Conservation (phyloP, 2,329 filamentous ascomycete species). For the Exophiala lecanii-corni region DNA sequence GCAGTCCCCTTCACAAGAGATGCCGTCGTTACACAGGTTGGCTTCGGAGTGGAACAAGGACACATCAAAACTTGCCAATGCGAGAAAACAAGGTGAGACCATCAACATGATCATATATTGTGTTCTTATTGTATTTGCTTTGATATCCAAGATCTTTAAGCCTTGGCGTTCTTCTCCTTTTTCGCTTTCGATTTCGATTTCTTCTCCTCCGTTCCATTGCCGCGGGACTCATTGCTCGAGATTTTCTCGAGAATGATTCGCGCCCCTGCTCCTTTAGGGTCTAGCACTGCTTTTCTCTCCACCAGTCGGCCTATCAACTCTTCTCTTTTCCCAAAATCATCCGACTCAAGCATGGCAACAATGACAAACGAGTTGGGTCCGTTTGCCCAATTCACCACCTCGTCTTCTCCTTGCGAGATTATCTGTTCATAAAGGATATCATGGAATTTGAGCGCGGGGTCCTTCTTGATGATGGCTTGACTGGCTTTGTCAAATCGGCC, state of each 20-base stretch:
- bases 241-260: conserved; percentile 39
- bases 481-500: conserved; percentile 74
- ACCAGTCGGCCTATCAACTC: conserved; percentile 66
- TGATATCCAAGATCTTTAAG: too few relatives aligned
- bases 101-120: too few relatives aligned
- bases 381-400: conserved; percentile 77
- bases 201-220: too few relatives aligned
- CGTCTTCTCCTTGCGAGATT: conserved; percentile 25
- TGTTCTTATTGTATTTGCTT: too few relatives aligned
- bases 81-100: too few relatives aligned
- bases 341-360: conserved; percentile 71
- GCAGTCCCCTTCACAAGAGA: too few relatives aligned
- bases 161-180: too few relatives aligned
- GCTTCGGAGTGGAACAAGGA: too few relatives aligned
- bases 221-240: background rate
- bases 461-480: conserved; percentile 62
- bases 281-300: conserved; percentile 54
- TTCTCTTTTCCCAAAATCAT: conserved; percentile 61
- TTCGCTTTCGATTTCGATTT: too few relatives aligned
- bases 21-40: too few relatives aligned
- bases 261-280: conserved; percentile 46
- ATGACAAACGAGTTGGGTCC: conserved; percentile 83
- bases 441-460: conserved; percentile 76
- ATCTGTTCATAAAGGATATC: conserved; percentile 77
- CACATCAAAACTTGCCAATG: too few relatives aligned